Conservation (phyloP, 306 rosid species). For the Cotoneaster glaucophyllus region DNA sequence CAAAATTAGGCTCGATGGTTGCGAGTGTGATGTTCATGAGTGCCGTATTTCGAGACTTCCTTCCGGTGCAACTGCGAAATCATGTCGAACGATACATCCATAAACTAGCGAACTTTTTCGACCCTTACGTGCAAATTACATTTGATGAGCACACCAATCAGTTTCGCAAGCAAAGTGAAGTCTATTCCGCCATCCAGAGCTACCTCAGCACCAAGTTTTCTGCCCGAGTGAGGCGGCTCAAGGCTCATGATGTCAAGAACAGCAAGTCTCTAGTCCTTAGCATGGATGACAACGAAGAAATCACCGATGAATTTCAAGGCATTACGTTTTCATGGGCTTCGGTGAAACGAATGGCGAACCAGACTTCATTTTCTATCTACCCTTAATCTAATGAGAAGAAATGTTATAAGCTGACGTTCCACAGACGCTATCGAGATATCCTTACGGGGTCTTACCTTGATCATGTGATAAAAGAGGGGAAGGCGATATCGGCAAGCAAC, state of each 20-base stretch:
- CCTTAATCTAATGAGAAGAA: neutral
- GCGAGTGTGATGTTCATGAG: neutral
- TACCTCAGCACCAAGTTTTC: neutral
- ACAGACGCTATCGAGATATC: neutral
- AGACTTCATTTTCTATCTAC: neutral
- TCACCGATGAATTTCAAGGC: neutral
- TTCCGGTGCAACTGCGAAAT: neutral
- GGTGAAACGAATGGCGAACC: neutral
- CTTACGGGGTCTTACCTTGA: neutral
- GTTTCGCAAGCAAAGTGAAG: neutral
- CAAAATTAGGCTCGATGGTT: neutral
- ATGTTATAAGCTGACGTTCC: neutral
- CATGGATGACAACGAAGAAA: neutral
- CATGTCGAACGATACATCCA: neutral
- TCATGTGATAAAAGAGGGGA: neutral
- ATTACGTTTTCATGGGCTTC: neutral
- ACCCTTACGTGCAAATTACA: neutral
- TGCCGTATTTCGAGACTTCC: neutral
- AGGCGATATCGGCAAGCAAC: neutral
- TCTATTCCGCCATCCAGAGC: neutral
- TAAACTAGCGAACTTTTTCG: neutral
- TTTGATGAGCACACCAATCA: neutral
- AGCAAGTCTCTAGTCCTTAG: neutral
- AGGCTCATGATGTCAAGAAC: neutral
- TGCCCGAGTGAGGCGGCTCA: neutral